Evolutionary conservation across 2,329 filamentous ascomycete genomes (phyloP).

Genomic region (Botrytis fabae): DNA sequence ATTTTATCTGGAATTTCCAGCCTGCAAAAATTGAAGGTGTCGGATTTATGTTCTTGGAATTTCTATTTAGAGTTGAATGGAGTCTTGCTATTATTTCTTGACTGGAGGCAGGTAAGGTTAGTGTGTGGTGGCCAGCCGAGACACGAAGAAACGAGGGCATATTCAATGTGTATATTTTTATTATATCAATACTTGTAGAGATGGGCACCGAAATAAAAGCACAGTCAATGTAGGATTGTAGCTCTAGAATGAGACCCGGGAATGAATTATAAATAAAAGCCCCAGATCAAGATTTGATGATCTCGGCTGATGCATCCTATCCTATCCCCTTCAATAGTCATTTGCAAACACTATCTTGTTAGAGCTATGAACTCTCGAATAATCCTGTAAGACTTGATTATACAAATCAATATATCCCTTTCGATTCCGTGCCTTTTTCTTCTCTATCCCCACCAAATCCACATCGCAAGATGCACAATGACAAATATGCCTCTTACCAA

Average conservation of each 20-base stretch:
- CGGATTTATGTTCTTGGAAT: too few relatives aligned
- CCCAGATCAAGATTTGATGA: neutral
- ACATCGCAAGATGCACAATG: neutral
- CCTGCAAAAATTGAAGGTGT: too few relatives aligned
- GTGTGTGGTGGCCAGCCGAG: too few relatives aligned
- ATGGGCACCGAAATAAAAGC: neutral
- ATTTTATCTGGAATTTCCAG: too few relatives aligned
- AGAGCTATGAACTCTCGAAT: too few relatives aligned
- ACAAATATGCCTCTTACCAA: neutral
- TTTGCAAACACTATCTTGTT: rapidly evolving
- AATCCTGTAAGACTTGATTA: neutral
- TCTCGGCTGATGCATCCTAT: neutral
- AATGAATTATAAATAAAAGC: neutral
- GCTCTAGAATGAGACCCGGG: neutral
- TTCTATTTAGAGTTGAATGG: too few relatives aligned
- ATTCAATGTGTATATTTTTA: neutral
- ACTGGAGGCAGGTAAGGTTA: too few relatives aligned
- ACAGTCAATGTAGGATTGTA: rapidly evolving
- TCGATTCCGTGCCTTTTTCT: rapidly evolving
- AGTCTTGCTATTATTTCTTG: too few relatives aligned
- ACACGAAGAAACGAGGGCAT: neutral
- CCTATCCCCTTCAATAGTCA: neutral
- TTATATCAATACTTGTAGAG: neutral
- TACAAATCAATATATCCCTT: neutral
- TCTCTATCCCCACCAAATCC: neutral